Percentiles rank a stretch among this genome's conserved stretches.
Evolutionary conservation across 2,329 filamentous ascomycete species (phyloP).

Genomic region (Magnaporthiopsis incrustans): DNA sequence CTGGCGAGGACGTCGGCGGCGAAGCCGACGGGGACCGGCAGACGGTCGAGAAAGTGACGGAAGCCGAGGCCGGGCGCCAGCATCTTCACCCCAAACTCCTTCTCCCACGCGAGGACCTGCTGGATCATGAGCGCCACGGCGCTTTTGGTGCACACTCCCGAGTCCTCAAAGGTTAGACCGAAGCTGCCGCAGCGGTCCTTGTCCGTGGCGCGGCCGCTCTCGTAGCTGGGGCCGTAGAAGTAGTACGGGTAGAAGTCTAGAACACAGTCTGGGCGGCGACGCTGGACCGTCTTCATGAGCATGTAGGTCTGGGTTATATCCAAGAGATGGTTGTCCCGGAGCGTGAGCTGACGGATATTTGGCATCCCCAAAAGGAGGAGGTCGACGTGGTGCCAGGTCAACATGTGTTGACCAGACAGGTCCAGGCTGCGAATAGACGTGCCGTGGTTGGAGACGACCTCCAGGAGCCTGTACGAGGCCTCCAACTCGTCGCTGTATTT

Average conservation of each 20-base stretch:
- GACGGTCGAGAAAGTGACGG: conserved; percentile 9
- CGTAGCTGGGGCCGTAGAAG: conserved; percentile 9
- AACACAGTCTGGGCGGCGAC: neutral
- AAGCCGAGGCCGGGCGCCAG: conserved; percentile 5
- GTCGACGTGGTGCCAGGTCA: neutral
- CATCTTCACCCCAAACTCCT: conserved; percentile 4
- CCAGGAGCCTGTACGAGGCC: neutral
- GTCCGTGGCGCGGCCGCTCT: neutral
- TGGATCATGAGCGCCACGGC: conserved; percentile 7
- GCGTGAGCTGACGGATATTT: conserved; percentile 3
- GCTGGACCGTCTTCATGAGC: conserved; percentile 6
- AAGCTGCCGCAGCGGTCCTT: conserved; percentile 9
- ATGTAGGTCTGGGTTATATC: conserved; percentile 6
- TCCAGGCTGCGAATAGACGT: neutral
- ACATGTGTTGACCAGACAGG: conserved; percentile 1
- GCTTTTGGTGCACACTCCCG: conserved; percentile 5
- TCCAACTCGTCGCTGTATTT: neutral
- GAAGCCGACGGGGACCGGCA: conserved; percentile 8
- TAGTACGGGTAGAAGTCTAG: conserved; percentile 12
- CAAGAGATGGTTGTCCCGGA: conserved; percentile 7
- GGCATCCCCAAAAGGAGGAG: neutral
- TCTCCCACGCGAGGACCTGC: neutral
- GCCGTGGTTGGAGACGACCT: conserved; percentile 1
- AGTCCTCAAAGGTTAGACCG: conserved; percentile 11
- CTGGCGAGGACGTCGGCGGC: neutral